Evolutionary conservation across 2,329 filamentous ascomycete species (phyloP), one percentile per base, ranked within the genome.

Genomic region (Aspergillus niger): DNA sequence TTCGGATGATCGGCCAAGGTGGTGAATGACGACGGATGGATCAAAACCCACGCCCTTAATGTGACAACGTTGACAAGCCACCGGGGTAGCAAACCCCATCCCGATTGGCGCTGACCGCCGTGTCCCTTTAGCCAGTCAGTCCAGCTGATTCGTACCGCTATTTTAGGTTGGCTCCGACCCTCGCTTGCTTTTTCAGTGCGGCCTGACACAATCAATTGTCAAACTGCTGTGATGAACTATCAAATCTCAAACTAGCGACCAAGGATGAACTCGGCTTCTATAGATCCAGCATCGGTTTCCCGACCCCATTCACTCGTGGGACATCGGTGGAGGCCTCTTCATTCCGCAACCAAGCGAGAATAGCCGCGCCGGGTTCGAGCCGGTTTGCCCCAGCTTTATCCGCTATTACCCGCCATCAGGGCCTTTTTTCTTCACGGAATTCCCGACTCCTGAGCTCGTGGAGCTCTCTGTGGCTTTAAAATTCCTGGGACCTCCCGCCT

Each of bases 391-490:
- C 52, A 55, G 26, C 30, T 44, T 30, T 55, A 44, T 55, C 52
- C 52, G 52, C 24, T 28, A 24, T n/a, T 55, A 55, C 15, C 52
- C 52, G 52, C n/a, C n/a, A 28, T 30, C 39, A 55, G 28, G 52
- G 38, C 26, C 24, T 24, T 54, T 15, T 43, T 50, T 28, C 26
- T 52, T 20, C 22, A 24, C 50, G 30, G 30, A 30, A 30, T 10
- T 22, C 39, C 28, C 17, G 15, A 8, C 39, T 43, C 39, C n/a
- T 20, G 39, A 43, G 17, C 22, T 26, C 22, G 13, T 24, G 11
- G 26, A 49, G 24, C 44, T 28, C 44, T 49, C 7, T 15, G 30
- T 10, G 22, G 44, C 44, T 26, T 49, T n/a, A 28, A 28, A 26
- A 26, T 49, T 20, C 17, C 10, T 36, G 32, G 44, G 44, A 28